Base-by-base conservation (phyloP, 352 stramenopile genomes). In the Phytophthora brassicae region DNA sequence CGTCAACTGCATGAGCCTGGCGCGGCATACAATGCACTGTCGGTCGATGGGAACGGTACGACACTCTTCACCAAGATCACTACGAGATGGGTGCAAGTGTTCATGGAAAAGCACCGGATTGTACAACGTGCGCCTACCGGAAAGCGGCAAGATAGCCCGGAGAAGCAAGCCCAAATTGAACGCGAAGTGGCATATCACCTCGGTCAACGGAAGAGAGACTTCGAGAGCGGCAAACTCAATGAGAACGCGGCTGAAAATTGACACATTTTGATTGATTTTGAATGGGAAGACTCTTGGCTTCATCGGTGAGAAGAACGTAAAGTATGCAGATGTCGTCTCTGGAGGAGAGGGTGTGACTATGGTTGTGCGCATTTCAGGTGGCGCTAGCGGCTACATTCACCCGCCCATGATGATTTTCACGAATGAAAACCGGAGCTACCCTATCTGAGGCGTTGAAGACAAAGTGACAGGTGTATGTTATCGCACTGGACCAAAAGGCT, bases 91-190 rank as follows among this genome's bases (percentile, higher is more conserved):
- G 17, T 61, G 2, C 53, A 63, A 38, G 16, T 28, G 1, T 66
- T 56, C 22, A 60, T 60, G 50, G 44, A 66, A 14, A 53, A 39
- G 43, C 16, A 67, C 20, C 6, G 22, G 6, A 67, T 54, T 29
- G 33, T 61, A 5, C 23, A 58, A 5, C 44, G 44, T 3, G 33
- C 45, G 12, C 50, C 33, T 24, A 50, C 43, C 41, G 42, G 54
- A n/a, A 28, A 49, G 26, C 28, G 28, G 11, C 28, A 35, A 11
- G 28, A 11, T 11, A 57, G 50, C n/a, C 9, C 36, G 3, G 36
- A 35, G 36, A 60, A 51, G 35, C 58, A 60, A 53, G 43, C 55
- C 12, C 56, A 31, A 53, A 67, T n/a, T 46, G 14, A 59, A 24
- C 28, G n/a, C 13, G 7, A 36, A 4, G 49, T 74, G 2, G 54